Evolutionary conservation across 305 asterid species (phyloP).

Genomic region (Fraxinus sp.): DNA sequence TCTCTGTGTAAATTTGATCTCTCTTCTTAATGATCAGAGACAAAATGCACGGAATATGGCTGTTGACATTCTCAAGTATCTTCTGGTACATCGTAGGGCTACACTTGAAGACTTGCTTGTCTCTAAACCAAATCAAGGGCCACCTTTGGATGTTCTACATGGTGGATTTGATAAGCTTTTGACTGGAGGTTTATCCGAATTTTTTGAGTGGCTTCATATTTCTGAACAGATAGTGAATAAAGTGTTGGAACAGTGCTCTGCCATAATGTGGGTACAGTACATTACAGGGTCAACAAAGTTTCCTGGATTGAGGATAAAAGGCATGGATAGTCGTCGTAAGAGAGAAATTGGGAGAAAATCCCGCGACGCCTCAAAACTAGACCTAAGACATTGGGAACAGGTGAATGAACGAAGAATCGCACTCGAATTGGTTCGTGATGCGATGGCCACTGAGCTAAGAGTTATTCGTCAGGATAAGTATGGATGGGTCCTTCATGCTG

Average conservation of each 20-base stretch:
- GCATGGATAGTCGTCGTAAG: slow-evolving; percentile 95
- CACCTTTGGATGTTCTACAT: slow-evolving; percentile 70
- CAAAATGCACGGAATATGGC: slow-evolving; percentile 74
- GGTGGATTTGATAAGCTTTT: slow-evolving; percentile 96
- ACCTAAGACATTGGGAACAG: slow-evolving; percentile 93
- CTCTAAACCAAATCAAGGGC: slow-evolving; percentile 88
- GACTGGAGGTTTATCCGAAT: slow-evolving; percentile 69
- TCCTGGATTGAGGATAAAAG: slow-evolving; percentile 94
- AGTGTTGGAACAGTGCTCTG: slow-evolving; percentile 88
- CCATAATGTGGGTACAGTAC: slow-evolving; percentile 96
- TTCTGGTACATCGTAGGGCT: slow-evolving; percentile 89
- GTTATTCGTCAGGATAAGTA: slow-evolving; percentile 98
- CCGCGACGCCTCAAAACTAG: slow-evolving; percentile 67
- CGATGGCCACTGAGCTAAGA: slow-evolving; percentile 94
- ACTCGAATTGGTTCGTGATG: slow-evolving; percentile 95
- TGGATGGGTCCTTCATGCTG: slow-evolving; percentile 99
- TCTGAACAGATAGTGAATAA: slow-evolving; percentile 65
- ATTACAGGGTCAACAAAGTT: slow-evolving; percentile 89
- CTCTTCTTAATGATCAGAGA: slow-evolving; percentile 80
- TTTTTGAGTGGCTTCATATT: slow-evolving; percentile 79
- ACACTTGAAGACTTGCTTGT: slow-evolving; percentile 93
- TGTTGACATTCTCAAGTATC: slow-evolving; percentile 89
- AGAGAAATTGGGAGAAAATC: slow-evolving; percentile 82
- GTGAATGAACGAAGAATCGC: slow-evolving; percentile 94
- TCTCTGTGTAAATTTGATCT: slow-evolving; percentile 80